phyloP scores from a whole-genome alignment of 495 filamentous ascomycete species.

The Pseudevernia furfuracea region DNA sequence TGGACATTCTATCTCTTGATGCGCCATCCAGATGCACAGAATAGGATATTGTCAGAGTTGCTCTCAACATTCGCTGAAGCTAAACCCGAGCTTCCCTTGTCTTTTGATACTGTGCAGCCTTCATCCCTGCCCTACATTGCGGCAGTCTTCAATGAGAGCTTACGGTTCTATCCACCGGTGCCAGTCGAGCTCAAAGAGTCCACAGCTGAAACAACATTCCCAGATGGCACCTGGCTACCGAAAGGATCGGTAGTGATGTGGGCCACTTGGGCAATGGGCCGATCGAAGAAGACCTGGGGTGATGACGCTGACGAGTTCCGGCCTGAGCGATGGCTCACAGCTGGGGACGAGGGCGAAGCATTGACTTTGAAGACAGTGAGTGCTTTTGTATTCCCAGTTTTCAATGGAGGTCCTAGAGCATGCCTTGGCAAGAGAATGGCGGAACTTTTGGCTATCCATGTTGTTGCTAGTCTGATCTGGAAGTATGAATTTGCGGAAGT shows the following conservation, averaged over 20 bases:
- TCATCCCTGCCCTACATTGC: slow-evolving; percentile 44
- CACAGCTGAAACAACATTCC: slow-evolving; percentile 42
- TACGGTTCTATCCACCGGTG: slow-evolving; percentile 52
- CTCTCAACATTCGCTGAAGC: slow-evolving; percentile 5
- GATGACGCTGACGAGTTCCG: slow-evolving; percentile 46
- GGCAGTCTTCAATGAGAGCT: slow-evolving; percentile 49
- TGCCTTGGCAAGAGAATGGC: slow-evolving; percentile 57
- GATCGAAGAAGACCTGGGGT: slow-evolving; percentile 48
- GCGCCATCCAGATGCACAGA: slow-evolving; percentile 34
- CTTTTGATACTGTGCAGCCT: slow-evolving; percentile 36
- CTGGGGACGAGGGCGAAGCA: slow-evolving; percentile 16
- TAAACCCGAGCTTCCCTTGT: slow-evolving; percentile 10
- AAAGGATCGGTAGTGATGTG: slow-evolving; percentile 45
- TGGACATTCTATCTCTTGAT: slow-evolving; percentile 54
- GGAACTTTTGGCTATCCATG: slow-evolving; percentile 46
- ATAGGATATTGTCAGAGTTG: slow-evolving; percentile 40
- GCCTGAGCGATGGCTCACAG: slow-evolving; percentile 45
- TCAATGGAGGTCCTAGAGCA: slow-evolving; percentile 50
- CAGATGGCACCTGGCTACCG: slow-evolving; percentile 51
- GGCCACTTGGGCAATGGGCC: slow-evolving; percentile 55
- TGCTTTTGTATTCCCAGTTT: slow-evolving; percentile 51
- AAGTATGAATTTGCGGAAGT: slow-evolving; percentile 41
- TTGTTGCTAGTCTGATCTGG: slow-evolving; percentile 41
- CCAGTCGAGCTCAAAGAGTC: slow-evolving; percentile 55
- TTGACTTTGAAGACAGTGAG: slow-evolving; percentile 33